These are phyloP conservation scores for Sutorius eximius DNA, from an alignment of 1,284 basidiomycete species.

Conservation along the genomic window DNA sequence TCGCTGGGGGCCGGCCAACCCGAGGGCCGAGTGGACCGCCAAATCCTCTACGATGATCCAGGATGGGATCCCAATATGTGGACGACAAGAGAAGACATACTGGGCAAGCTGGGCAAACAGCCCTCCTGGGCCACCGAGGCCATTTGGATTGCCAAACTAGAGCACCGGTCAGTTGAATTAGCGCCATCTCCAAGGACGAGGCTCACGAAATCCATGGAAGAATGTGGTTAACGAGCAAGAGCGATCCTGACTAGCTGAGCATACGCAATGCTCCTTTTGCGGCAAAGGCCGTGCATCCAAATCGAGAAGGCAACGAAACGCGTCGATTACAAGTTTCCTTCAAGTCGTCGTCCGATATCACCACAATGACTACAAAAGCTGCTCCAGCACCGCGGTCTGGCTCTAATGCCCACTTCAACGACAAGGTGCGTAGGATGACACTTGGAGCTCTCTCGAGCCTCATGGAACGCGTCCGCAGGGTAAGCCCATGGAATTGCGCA, in stretches of 20 bases:
- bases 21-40: constrained; percentile 49
- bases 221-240: constrained; percentile 24
- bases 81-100: constrained; percentile 31
- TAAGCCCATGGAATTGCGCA: constrained; percentile 90
- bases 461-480: constrained; percentile 53
- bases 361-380: constrained; percentile 44
- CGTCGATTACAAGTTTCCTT: constrained; percentile 18
- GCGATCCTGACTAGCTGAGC: constrained; percentile 1
- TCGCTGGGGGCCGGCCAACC: constrained; percentile 52
- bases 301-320: constrained; percentile 21
- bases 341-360: constrained; percentile 12
- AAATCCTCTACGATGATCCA: constrained; percentile 46
- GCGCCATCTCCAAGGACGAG: not conserved
- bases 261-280: constrained; percentile 33
- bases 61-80: constrained; percentile 11
- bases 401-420: constrained; percentile 77
- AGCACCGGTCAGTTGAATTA: constrained; percentile 16
- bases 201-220: constrained; percentile 64
- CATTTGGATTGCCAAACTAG: constrained; percentile 56
- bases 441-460: not conserved
- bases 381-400: constrained; percentile 41
- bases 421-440: constrained; percentile 55
- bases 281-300: constrained; percentile 32
- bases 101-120: constrained; percentile 65
- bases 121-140: constrained; percentile 46